Base-by-base conservation (phyloP, 169 alveolate genomes). In the Miamiensis avidus region DNA sequence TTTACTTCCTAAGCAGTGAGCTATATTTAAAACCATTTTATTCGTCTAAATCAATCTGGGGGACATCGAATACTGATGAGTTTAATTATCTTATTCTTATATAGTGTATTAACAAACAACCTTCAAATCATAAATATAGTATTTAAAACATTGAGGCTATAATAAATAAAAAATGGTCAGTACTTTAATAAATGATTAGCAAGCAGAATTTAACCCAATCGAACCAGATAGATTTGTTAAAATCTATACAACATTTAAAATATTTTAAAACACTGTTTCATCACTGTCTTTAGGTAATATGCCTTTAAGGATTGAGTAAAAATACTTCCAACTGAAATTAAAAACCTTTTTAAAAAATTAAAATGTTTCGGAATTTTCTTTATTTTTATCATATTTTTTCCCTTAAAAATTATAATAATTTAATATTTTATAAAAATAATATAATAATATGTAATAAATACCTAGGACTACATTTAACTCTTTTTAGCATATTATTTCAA, bases 1-100 rank as follows among this genome's bases (percentile, higher is more conserved):
- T 29, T 79, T 79, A 79, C 84, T 79, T 79, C 84, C 84, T 34
- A 79, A 79, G 20, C 84, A 79, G 29, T 79, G 84, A 6, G 84
- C 74, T 49, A 79, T 79, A 64, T 79, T 79, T 49, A 79, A 29
- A 29, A 79, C 84, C 84, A 79, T 79, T 64, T 79, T 79, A 64
- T 79, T 79, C 27, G 84, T 79, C 31, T 79, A 65, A 25, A 79
- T 79, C 0, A 34, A 29, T n/a, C 33, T 30, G 20, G 84, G 84
- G 31, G 84, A 49, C 84, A 79, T 79, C 4, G 69, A 4, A 49
- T 49, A 49, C 26, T 49, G 4, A 49, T 49, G 20, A 11, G 26
- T 20, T 20, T 49, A 20, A 11, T 49, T 11, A 4, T 11, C 20
- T 49, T 11, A 49, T 49, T 11, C 20, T 11, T 4, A 49, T 11